Base-by-base conservation (phyloP, 2,329 filamentous ascomycete genomes). In the Aspergillus sp. region DNA sequence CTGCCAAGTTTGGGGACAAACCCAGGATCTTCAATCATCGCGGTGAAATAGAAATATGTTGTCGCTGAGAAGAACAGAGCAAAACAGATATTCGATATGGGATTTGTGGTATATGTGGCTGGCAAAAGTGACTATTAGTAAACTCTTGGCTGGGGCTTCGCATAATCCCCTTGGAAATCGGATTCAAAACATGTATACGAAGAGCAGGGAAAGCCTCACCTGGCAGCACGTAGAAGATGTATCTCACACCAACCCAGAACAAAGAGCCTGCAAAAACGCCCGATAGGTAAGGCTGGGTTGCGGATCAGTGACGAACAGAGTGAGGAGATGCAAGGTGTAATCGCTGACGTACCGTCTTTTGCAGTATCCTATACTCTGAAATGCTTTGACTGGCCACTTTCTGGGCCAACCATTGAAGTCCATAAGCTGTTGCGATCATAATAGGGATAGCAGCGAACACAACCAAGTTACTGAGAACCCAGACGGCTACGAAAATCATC, bases 1-100 rank as follows among this genome's bases (percentile, higher is more conserved):
- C 93, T 94, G 59, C 89, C 89, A 70, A 93, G 85, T 76, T 96
- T 97, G 39, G 95, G 94, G 28, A 99, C 91, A 71, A 90, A 97
- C 15, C 95, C 95, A 0, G 95, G 95, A 73, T 99, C 94, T 68
- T 89, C 88, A 54, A 87, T 80, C 92, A 98, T 97, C 67, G 90
- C 88, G 55, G 89, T 86, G 65, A 88, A 83, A 74, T 97, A 99
- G 75, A 98, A 99, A 76, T 95, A 98, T 12, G 85, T 77, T 9
- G 89, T 94, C 6, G 93, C 77, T 48, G 81, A 77, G 68, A 87
- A 89, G 63, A 85, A 85, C 0, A 82, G 65, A 23, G 81, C 82
- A 72, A 98, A 97, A 1, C 86, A 66, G n/a, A 96, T 68, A 76
- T 97, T 98, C 57, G 90, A 80, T 36, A 96, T 78, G n/a, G 88